These are phyloP conservation scores for Microdochium bolleyi DNA, from an alignment of 2,329 filamentous ascomycete genomes.

Conservation along the genomic window DNA sequence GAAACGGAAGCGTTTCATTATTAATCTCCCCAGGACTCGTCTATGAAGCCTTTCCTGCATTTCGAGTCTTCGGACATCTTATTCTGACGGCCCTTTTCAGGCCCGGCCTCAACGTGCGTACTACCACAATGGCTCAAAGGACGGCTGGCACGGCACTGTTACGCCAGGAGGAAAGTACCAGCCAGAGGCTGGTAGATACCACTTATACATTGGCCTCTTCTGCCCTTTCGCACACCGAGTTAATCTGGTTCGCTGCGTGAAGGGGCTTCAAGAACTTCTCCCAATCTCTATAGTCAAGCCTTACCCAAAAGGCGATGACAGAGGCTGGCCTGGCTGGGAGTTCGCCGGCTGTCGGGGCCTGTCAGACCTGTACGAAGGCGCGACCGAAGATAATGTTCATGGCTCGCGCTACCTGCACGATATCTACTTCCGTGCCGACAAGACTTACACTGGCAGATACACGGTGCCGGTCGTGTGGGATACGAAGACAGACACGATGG, in stretches of 20 bases:
- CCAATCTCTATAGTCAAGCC: slow-evolving; percentile 52
- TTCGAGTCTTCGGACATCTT: too few relatives aligned
- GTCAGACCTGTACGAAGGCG: slow-evolving; percentile 44
- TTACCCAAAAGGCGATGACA: slow-evolving; percentile 57
- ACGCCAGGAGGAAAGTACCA: slow-evolving; percentile 10
- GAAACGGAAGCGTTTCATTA: too few relatives aligned
- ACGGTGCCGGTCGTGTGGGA: slow-evolving; percentile 57
- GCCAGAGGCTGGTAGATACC: slow-evolving; percentile 14
- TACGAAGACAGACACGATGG: slow-evolving; percentile 42
- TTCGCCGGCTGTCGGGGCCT: slow-evolving; percentile 36
- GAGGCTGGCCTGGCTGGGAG: slow-evolving; percentile 56
- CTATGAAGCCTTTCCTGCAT: too few relatives aligned
- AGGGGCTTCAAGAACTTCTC: slow-evolving; percentile 46
- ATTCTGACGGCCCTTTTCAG: too few relatives aligned
- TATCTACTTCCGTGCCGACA: slow-evolving; percentile 53
- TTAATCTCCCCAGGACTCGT: too few relatives aligned
- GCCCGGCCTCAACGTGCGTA: too few relatives aligned
- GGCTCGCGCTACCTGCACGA: slow-evolving; percentile 50
- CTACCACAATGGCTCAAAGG: slow-evolving; percentile 10
- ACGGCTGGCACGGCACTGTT: slow-evolving; percentile 16
- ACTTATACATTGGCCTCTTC: slow-evolving; percentile 42
- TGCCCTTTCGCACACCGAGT: slow-evolving; percentile 48
- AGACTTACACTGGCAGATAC: slow-evolving; percentile 52
- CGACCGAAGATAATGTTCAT: slow-evolving; percentile 54
- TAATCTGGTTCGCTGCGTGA: slow-evolving; percentile 39